Evolutionary conservation across 768 basidiomycete genomes (phyloP).

Genomic region (Boletus coccyginus): DNA sequence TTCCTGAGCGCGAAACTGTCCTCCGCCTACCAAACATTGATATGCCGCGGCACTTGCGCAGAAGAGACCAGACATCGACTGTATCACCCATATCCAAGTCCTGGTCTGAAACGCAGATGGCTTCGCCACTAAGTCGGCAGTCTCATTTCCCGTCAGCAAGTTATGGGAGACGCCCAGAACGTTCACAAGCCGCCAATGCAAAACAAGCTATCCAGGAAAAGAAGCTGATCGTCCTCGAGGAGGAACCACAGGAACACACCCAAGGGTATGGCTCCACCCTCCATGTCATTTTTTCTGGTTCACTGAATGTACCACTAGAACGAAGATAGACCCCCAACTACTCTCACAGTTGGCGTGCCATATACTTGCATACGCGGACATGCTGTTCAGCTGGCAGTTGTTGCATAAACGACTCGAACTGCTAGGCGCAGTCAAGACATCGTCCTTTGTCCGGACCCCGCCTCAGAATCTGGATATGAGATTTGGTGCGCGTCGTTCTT

Average conservation of each 20-base stretch:
- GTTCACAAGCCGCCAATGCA: conserved; percentile 40
- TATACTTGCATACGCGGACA: conserved; percentile 69
- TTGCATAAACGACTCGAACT: conserved; percentile 70
- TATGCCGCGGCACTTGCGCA: conserved; percentile 28
- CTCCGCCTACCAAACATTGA: conserved; percentile 25
- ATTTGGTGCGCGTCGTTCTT: conserved; percentile 25
- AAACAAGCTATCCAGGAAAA: conserved; percentile 32
- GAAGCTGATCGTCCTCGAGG: conserved; percentile 38
- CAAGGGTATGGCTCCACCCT: conserved; percentile 8
- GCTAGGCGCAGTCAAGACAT: conserved; percentile 56
- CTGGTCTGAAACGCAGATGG: conserved; percentile 51
- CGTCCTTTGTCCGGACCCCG: conserved; percentile 19
- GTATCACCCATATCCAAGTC: conserved; percentile 45
- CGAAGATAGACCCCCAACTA: conserved; percentile 19
- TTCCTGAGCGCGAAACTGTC: conserved; percentile 20
- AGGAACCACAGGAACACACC: conserved; percentile 16
- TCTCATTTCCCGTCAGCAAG: conserved; percentile 45
- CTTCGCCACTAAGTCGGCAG: conserved; percentile 21
- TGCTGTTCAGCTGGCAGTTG: conserved; percentile 72
- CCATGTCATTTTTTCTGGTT: not conserved
- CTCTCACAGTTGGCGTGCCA: conserved; percentile 50
- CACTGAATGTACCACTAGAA: conserved; percentile 4
- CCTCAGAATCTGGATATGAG: conserved; percentile 35
- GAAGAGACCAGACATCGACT: conserved; percentile 28
- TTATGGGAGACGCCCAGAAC: conserved; percentile 37